Conservation (phyloP, 2,329 filamentous ascomycete genomes). For the Cladosporium phlei region DNA sequence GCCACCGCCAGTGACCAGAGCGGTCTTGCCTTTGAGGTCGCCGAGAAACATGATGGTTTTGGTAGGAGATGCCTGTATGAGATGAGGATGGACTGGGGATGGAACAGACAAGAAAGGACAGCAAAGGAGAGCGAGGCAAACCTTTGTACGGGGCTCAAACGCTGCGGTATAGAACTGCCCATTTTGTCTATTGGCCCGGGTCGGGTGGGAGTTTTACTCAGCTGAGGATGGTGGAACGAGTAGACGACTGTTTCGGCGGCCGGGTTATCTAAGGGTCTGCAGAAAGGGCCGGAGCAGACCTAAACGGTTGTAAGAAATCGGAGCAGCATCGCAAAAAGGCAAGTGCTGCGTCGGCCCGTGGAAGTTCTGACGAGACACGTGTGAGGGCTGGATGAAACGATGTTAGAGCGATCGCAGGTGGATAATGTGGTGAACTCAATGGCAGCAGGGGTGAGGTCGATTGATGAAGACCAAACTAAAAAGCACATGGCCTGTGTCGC, state of each 20-base stretch:
- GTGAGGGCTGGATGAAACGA: too few species aligned
- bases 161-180: not conserved
- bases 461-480: too few species aligned
- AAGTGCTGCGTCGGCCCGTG: not conserved
- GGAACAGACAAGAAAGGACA: not conserved
- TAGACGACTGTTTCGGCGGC: constrained; percentile 5
- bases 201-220: too few species aligned
- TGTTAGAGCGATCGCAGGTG: too few species aligned
- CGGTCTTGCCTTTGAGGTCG: constrained; percentile 35
- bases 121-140: not conserved
- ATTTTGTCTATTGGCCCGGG: too few species aligned
- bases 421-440: too few species aligned
- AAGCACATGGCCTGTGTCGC: too few species aligned
- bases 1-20: constrained; percentile 44
- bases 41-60: not conserved
- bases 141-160: not conserved
- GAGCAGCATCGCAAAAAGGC: constrained; percentile 5
- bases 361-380: too few species aligned
- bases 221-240: not conserved
- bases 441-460: too few species aligned
- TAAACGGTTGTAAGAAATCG: constrained; percentile 3
- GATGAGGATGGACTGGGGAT: not conserved
- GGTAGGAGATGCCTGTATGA: not conserved
- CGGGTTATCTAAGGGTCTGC: not conserved
- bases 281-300: too few species aligned